Conservation (phyloP, 176 grass and related monocot genomes). For the Miscanthus lutarioriparius region DNA sequence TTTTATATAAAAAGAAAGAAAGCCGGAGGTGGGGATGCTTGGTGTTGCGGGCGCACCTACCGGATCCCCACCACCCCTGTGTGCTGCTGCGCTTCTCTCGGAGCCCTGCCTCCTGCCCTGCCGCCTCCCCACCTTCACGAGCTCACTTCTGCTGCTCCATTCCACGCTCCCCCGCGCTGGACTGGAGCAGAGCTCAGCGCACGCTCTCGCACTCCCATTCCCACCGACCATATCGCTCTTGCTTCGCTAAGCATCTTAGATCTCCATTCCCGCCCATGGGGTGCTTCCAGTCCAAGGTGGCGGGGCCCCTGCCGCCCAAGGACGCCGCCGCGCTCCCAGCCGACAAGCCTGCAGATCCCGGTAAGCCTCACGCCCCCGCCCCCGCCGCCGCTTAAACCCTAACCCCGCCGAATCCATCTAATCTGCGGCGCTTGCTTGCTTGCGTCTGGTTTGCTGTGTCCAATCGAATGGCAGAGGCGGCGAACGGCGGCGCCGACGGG, state of each 20-base stretch:
- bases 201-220: slow-evolving; percentile 25
- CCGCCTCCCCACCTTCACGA: not conserved
- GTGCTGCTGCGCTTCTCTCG: slow-evolving; percentile 57
- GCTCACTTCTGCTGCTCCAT: slow-evolving; percentile 32
- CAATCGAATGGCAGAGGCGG: slow-evolving; percentile 36
- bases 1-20: not conserved
- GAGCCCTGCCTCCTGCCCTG: slow-evolving; percentile 38
- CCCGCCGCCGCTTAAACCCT: slow-evolving; percentile 32
- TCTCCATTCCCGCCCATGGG: slow-evolving; percentile 64
- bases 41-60: slow-evolving; percentile 37
- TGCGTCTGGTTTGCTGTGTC: not conserved
- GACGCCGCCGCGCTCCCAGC: slow-evolving; percentile 48
- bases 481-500: slow-evolving; percentile 53
- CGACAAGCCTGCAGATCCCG: slow-evolving; percentile 80
- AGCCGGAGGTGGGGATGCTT: slow-evolving; percentile 10
- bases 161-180: not conserved
- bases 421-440: not conserved
- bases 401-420: slow-evolving; percentile 28
- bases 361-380: slow-evolving; percentile 31
- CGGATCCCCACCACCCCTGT: slow-evolving; percentile 33
- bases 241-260: slow-evolving; percentile 31
- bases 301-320: slow-evolving; percentile 55
- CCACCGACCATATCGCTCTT: not conserved
- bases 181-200: slow-evolving; percentile 9
- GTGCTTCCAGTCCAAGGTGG: slow-evolving; percentile 86